Conservation (phyloP, 2,329 filamentous ascomycete species). For the Fusarium pseudonygamai region DNA sequence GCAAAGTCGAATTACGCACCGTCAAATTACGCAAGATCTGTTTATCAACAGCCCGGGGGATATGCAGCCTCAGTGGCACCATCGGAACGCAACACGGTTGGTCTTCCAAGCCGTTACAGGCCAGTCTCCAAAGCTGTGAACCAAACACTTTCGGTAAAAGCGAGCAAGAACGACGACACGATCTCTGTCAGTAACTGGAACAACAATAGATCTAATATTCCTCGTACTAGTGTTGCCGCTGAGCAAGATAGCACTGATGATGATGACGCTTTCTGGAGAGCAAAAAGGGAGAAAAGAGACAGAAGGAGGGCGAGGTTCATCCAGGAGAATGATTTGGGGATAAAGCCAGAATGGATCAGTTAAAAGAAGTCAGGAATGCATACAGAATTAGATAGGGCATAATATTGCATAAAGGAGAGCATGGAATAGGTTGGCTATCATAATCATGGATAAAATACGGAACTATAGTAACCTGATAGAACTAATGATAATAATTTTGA, state of each 20-base stretch:
- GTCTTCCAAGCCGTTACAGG: conserved; percentile 29
- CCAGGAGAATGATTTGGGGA: neutral
- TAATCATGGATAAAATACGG: neutral
- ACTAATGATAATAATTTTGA: neutral
- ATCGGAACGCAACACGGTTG: conserved; percentile 25
- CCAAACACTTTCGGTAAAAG: neutral
- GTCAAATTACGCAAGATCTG: conserved; percentile 14
- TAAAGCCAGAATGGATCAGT: conserved; percentile 9
- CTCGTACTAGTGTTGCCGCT: neutral
- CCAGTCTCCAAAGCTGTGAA: conserved; percentile 15
- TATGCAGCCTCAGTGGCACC: conserved; percentile 25
- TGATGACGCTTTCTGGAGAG: conserved; percentile 22
- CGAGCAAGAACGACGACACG: neutral
- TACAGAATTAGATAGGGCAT: neutral
- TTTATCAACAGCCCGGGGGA: neutral
- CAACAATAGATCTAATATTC: neutral
- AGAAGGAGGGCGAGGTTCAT: conserved; percentile 27
- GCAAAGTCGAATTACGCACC: conserved; percentile 6
- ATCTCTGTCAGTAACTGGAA: neutral
- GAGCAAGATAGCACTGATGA: conserved; percentile 4
- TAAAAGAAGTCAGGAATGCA: neutral
- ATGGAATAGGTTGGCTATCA: neutral
- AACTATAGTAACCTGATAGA: neutral
- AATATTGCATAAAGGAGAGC: neutral
- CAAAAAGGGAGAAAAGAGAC: conserved; percentile 18